phyloP scores from a whole-genome alignment of 2,329 filamentous ascomycete genomes.

The Polytolypa hystricis region DNA sequence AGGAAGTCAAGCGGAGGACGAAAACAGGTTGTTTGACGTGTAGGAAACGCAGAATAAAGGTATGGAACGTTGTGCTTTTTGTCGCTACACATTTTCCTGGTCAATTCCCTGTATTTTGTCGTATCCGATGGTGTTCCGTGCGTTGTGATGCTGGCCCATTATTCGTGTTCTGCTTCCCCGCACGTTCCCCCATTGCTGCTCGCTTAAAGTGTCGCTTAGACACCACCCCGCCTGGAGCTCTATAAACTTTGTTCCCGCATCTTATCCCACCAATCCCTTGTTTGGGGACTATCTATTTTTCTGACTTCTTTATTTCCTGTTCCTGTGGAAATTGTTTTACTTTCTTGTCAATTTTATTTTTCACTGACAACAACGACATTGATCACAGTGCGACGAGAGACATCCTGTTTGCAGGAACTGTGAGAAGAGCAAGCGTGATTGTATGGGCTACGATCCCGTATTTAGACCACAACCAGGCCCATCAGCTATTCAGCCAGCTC shows the following conservation, averaged over 20 bases:
- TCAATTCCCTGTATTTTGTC: too few species aligned
- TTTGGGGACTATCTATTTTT: too few species aligned
- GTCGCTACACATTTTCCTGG: too few species aligned
- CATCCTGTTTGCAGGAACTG: conserved; percentile 76
- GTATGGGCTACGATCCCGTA: conserved; percentile 56
- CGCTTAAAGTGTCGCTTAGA: conserved; percentile 10
- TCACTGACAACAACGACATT: background rate
- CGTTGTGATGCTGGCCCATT: too few species aligned
- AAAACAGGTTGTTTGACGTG: conserved; percentile 61
- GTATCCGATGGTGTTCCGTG: too few species aligned
- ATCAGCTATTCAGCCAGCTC: conserved; percentile 55
- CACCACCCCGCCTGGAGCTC: too few species aligned
- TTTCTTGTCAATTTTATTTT: background rate
- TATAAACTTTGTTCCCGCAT: too few species aligned
- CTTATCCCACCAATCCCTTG: too few species aligned
- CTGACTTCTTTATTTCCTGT: too few species aligned
- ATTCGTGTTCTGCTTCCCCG: background rate
- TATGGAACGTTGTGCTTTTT: too few species aligned
- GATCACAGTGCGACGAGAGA: conserved; percentile 84
- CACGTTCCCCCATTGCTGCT: conserved; percentile 9
- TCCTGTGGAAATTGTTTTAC: too few species aligned
- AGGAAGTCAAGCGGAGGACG: conserved; percentile 65
- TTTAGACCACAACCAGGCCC: conserved; percentile 63
- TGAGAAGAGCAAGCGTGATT: conserved; percentile 57
- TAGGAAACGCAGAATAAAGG: conserved; percentile 61